Conservation (phyloP, 2,329 filamentous ascomycete genomes). For the Periconia sp. region DNA sequence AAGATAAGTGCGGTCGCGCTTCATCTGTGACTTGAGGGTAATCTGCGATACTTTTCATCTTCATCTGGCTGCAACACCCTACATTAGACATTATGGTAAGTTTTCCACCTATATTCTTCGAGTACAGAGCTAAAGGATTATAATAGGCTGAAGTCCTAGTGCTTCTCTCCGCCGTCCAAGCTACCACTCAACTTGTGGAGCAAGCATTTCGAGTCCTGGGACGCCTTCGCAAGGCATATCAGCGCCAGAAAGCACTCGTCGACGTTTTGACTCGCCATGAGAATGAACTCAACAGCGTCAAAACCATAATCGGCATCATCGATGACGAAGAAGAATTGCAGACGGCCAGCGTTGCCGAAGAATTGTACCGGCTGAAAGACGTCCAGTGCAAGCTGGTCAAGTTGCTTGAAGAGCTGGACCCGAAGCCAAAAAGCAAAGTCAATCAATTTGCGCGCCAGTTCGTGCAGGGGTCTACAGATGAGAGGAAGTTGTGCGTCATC, state of each 20-base stretch:
- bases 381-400: constrained; percentile 10
- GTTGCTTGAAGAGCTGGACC: constrained; percentile 15
- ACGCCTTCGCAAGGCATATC: constrained; percentile 18
- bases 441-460: constrained; percentile 21
- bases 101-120: no score
- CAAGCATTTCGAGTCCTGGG: constrained; percentile 14
- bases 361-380: constrained; percentile 14
- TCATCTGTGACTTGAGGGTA: no score
- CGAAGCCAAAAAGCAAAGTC: constrained; percentile 10
- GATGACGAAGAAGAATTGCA: constrained; percentile 19
- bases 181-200: constrained; percentile 11
- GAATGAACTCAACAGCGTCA: constrained; percentile 19
- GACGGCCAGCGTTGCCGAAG: constrained; percentile 10
- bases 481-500: constrained; percentile 19
- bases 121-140: no score
- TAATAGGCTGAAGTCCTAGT: background rate
- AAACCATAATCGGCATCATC: constrained; percentile 16
- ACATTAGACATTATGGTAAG: no score
- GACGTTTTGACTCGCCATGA: constrained; percentile 18
- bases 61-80: no score
- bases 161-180: constrained; percentile 1
- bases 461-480: constrained; percentile 18
- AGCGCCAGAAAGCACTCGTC: constrained; percentile 17
- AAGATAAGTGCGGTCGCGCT: no score
- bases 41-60: no score